A percentile compares a stretch with the other conserved stretches of the same genome.
phyloP scores from a whole-genome alignment of 352 stramenopile genomes.

The Elongisporangium prolatum region DNA sequence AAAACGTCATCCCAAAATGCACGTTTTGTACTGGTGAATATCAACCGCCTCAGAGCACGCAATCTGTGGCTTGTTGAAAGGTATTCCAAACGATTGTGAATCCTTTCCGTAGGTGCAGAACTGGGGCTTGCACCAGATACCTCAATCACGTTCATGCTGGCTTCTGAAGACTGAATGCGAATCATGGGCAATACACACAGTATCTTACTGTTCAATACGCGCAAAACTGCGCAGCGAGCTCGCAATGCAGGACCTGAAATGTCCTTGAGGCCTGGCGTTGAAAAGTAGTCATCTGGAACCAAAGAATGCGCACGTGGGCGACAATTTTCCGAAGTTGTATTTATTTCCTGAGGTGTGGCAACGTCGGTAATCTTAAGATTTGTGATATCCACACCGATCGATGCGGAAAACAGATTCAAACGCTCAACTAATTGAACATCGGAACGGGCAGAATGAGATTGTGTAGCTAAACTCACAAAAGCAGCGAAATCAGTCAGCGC shows the following conservation, averaged over 20 bases:
- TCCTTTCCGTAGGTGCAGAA: neutral
- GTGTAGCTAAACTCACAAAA: conserved; percentile 63
- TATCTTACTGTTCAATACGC: conserved; percentile 91
- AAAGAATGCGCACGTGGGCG: conserved; percentile 36
- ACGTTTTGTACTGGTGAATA: conserved; percentile 91
- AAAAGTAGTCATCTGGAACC: conserved; percentile 69
- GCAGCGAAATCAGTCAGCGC: conserved; percentile 43
- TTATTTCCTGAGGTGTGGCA: conserved; percentile 27
- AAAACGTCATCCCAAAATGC: conserved; percentile 94
- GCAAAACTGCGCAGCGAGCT: conserved; percentile 88
- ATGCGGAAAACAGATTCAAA: conserved; percentile 77
- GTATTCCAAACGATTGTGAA: conserved; percentile 31
- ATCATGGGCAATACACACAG: conserved; percentile 79
- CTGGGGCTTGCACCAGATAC: conserved; percentile 15
- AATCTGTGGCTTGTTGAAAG: conserved; percentile 78
- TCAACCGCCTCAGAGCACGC: conserved; percentile 58
- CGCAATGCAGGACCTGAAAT: conserved; percentile 76
- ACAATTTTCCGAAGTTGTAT: conserved; percentile 5
- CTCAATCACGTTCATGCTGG: conserved; percentile 41
- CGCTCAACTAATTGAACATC: conserved; percentile 86
- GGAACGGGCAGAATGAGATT: conserved; percentile 44
- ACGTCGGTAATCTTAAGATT: conserved; percentile 76
- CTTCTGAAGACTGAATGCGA: conserved; percentile 60
- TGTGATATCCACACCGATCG: conserved; percentile 73
- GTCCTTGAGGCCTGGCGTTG: conserved; percentile 52